Evolutionary conservation across 1,284 basidiomycete genomes (phyloP), one percentile per base, ranked within the genome.

Genomic region (Gymnopus androsaceus): DNA sequence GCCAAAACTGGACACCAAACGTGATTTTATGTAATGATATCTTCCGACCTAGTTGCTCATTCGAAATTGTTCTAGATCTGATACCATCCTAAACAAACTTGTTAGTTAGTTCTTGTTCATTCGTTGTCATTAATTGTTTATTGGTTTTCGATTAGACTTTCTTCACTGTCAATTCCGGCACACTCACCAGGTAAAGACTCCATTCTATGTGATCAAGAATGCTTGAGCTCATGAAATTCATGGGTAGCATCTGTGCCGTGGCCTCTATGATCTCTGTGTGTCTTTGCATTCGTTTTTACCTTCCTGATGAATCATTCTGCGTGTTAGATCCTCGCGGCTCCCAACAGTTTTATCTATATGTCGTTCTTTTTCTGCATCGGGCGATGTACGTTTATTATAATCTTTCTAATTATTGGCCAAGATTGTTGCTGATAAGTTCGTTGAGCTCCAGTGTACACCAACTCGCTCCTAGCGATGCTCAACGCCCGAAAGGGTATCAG

Each of bases 311-410:
- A 19, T 45, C 12, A 34, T 23, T 17, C 28, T 44, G 12, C 25
- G n/a, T 28, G 4, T 23, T 14, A 76, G 79, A 71, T 78, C 58
- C 56, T 72, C 14, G 63, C 65, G 1, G 69, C 74, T 36, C 75
- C 76, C 1, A 53, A 62, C 25, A 70, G 77, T 0, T 71, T 79
- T 60, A 66, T 80, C 57, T 83, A 81, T 62, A 73, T 77, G 12
- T 59, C 67, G n/a, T 83, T 81, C 65, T 82, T 78, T 64, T 81
- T 78, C 61, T 73, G 72, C 57, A 71, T 80, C 45, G 78, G 80
- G 14, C 73, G 80, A 36, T 61, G 77, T 79, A 62, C 56, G 75
- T 66, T 25, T 15, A 34, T 36, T 12, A n/a, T n/a, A n/a, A n/a
- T n/a, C n/a, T n/a, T n/a, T n/a, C n/a, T 30, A 4, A 14, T 44